Base-by-base conservation (phyloP, 2,329 filamentous ascomycete species). In the Drechslerella dactyloides region DNA sequence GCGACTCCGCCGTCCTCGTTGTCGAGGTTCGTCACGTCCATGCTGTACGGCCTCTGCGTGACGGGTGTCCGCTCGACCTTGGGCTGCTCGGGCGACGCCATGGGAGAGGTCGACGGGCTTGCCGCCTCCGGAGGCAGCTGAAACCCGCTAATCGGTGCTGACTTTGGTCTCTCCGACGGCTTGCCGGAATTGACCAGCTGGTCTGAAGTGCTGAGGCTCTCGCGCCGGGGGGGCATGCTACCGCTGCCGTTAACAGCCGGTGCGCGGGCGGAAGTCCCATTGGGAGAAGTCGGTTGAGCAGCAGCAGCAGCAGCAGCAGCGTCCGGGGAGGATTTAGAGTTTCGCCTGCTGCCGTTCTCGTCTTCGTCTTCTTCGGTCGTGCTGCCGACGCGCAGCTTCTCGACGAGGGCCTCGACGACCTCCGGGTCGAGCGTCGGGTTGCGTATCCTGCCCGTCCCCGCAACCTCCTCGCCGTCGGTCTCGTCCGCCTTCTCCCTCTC, bases 151-250 rank as follows among this genome's bases (percentile, higher is more conserved):
- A 64, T 57, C 2, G 69, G 61, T 5, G 69, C 69, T 2, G 62
- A 68, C 17, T 68, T 68, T 10, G 69, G 69, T 59, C 74, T 62
- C 69, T 65, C 44, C 54, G 56, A 54, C 54, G 62, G 58, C 59
- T 33, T 70, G 74, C 70, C 63, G 68, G 73, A 50, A 44, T 21
- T 56, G 75, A 75, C 17, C 7, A 66, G 37, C 42, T 60, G 69
- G 1, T 60, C 57, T 11, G 63, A 46, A 8, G 61, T 50, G 8
- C 57, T 68, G n/a, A 73, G 48, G 24, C 62, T 73, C 10, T 62
- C 62, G 19, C 62, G 46, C 24, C 62, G 61, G 15, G 69, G 50
- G 17, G 63, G 19, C 19, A 52, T 58, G 46, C 57, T 58, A 33
- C 48, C 51, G n/a, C n/a, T n/a, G 24, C 62, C 57, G 19, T 62